Evolutionary conservation across 495 filamentous ascomycete genomes (phyloP), one percentile per base, ranked within the genome.

Genomic region (Neurospora sp.): DNA sequence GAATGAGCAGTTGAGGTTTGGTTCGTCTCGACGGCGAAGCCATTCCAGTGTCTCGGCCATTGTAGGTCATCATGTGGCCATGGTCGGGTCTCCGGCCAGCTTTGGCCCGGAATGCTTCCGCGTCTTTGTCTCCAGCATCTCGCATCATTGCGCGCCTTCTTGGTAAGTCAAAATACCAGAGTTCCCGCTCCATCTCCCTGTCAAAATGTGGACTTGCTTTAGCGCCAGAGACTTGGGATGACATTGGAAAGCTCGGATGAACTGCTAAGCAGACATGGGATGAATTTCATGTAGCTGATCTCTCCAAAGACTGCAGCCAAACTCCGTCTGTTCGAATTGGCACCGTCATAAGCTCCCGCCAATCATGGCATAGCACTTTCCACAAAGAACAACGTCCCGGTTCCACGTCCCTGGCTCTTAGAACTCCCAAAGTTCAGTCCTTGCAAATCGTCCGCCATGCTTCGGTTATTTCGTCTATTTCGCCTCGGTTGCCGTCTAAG

Each of bases 361-460:
- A 74, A 68, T 76, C 78, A 74, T 82, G 80, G 81, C 78, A 80
- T 69, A 75, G 71, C 68, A 79, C 78, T 22, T 38, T 75, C 9
- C 44, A 74, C 53, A 37, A 73, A 16, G 72, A 75, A 61, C 53
- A 31, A 16, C 76, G 69, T 38, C 75, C 46, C 44, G 31, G n/a
- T 37, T 35, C 27, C 61, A 20, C 44, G 4, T 72, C 71, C 37
- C 74, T 78, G 71, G 74, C 78, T n/a, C 72, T 80, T 41, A 74
- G 73, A 16, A 39, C 69, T 5, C 68, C 71, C n/a, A 77, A 75
- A 44, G 20, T 18, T 1, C 74, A 66, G 39, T 22, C 79, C 18
- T 72, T 81, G 44, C 76, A 80, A 68, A 75, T 78, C 27, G 76
- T 81, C 59, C 81, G 81, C 20, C 75, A 79, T 77, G 79, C 80